Base-by-base conservation (phyloP, 805 yeast species). In the Candida ficus region DNA sequence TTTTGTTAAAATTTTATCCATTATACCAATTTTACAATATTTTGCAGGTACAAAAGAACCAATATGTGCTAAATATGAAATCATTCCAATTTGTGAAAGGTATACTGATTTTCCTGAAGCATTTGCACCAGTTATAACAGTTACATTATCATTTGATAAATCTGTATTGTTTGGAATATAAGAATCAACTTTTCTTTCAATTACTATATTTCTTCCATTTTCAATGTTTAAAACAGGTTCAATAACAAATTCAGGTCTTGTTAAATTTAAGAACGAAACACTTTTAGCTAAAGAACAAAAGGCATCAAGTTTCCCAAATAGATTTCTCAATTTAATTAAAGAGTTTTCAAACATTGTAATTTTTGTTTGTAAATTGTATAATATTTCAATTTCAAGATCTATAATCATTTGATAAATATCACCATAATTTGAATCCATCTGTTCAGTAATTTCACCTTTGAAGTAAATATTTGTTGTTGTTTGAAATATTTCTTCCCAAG, bases 21-120 rank as follows among this genome's bases (percentile, higher is more conserved):
- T 71, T 2, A 75, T 44, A 1, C 78, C 75, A 17, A 77, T 52
- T 19, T 46, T 60, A 2, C 78, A 78, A 12, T 46, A 52, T 2
- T 53, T 49, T 0, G 78, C 79, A 4, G 82, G 82, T 2, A 77
- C 75, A 51, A 56, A 75, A 22, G 75, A 71, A 1, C 82, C 81
- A 28, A 75, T 62, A 38, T 77, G 82, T 0, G 80, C 68, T 33
- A 77, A 46, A 37, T 63, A 67, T 0, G 73, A 71, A 6, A 71
- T 64, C 25, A 75, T 46, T 0, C 78, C 81, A 37, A 67, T 58
- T 40, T 73, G 79, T 3, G 70, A 52, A 16, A 76, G 52, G 41
- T 66, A 67, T 0, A 76, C 75, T 1, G 79, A 70, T 46, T 77
- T 77, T 0, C 82, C 80, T 3, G 76, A 69, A 23, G 63, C 64